phyloP scores from a whole-genome alignment of 768 basidiomycete species.

The Tulasnella sp. region DNA sequence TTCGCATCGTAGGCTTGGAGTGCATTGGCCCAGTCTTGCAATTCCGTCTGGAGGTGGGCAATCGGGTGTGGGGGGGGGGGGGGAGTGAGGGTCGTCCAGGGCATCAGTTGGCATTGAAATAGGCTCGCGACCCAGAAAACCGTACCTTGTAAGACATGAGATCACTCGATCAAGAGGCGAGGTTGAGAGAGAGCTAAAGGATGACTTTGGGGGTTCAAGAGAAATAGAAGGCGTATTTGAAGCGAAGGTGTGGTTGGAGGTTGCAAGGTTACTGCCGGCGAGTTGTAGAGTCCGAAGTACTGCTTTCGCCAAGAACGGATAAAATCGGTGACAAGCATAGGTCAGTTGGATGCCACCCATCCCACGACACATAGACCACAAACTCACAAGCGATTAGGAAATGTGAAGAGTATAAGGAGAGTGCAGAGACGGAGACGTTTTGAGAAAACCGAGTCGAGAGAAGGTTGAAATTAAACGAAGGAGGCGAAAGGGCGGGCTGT shows the following conservation, averaged over 20 bases:
- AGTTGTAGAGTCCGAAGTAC: background rate
- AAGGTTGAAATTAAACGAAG: too few relatives aligned
- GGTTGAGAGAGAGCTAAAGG: background rate
- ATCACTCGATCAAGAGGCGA: background rate
- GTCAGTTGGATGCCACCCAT: background rate
- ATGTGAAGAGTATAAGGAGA: background rate
- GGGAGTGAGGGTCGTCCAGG: background rate
- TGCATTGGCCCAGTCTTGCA: constrained; percentile 81
- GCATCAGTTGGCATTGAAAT: background rate
- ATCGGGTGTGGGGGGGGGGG: too few relatives aligned
- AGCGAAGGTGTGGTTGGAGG: background rate
- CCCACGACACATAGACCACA: background rate
- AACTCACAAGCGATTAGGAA: background rate
- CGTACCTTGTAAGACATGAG: background rate
- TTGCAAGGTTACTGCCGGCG: background rate
- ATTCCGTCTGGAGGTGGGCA: constrained; percentile 32
- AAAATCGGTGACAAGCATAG: background rate
- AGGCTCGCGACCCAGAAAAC: background rate
- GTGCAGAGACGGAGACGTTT: background rate
- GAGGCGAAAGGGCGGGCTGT: background rate
- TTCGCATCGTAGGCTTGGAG: constrained; percentile 83
- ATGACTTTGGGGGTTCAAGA: background rate
- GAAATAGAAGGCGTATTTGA: background rate
- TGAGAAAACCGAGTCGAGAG: background rate
- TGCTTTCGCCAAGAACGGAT: background rate